phyloP scores from a whole-genome alignment of 2,329 filamentous ascomycete species.

The Akanthomyces muscarius region DNA sequence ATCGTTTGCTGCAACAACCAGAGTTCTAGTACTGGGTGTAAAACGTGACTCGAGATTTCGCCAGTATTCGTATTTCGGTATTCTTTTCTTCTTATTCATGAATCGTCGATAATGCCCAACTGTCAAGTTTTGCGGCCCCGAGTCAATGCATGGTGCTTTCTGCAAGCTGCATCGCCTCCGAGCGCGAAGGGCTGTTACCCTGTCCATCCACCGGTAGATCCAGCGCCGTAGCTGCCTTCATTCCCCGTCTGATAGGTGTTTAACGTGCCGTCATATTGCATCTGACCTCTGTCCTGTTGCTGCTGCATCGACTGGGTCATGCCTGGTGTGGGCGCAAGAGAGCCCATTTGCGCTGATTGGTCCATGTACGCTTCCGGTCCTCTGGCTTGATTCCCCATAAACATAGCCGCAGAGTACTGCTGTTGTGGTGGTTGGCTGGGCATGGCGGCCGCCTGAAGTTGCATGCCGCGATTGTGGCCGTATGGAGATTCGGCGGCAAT shows the following conservation, averaged over 20 bases:
- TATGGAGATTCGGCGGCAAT: slow-evolving; percentile 13
- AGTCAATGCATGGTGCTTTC: no score
- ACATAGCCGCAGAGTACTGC: slow-evolving; percentile 3
- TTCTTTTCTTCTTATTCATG: no score
- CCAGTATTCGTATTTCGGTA: no score
- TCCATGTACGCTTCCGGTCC: background rate
- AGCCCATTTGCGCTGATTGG: background rate
- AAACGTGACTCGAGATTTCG: no score
- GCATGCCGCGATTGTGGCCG: background rate
- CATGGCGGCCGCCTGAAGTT: slow-evolving; percentile 2
- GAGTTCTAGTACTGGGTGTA: no score
- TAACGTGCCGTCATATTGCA: background rate
- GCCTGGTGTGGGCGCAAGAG: background rate
- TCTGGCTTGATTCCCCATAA: slow-evolving; percentile 1
- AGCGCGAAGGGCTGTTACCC: background rate
- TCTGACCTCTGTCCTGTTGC: background rate
- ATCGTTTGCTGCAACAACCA: background rate
- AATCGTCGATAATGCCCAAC: no score
- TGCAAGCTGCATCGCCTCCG: background rate
- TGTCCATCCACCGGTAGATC: slow-evolving; percentile 10
- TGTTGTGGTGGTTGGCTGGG: slow-evolving; percentile 1
- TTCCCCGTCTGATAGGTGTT: background rate
- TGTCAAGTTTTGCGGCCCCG: background rate
- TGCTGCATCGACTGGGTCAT: background rate
- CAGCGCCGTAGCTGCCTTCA: slow-evolving; percentile 6